Base-by-base conservation (phyloP, 2,329 filamentous ascomycete species). In the Didymosphaeria variabile region DNA sequence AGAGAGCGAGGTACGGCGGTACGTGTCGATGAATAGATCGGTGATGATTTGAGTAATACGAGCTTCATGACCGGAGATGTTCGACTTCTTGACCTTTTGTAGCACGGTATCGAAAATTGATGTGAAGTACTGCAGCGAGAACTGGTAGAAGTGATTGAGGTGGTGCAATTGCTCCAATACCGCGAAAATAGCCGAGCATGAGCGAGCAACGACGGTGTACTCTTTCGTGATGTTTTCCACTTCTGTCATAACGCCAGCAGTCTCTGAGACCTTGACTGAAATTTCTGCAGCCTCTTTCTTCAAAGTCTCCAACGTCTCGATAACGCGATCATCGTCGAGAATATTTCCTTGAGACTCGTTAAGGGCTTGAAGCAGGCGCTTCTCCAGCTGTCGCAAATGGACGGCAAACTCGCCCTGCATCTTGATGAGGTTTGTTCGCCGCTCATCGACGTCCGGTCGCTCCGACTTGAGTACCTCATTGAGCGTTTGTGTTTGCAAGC, bases 101-200 rank as follows among this genome's bases (percentile, higher is more conserved):
- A 99, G 85, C 8, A 99, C 95, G 6, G 91, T 88, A 76, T 97
- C 92, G 86, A 99, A 99, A 70, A 99, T 99, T 77, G 97, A 92
- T 58, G 97, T 87, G 81, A 99, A 99, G 81, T 97, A 99, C 79
- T 97, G 94, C 61, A 99, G 86, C 40, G 95, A 99, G 85, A 99
- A 99, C 77, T 98, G 96, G 80, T 99, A 99, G 81, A 98, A 98
- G 83, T 98, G 95, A 79, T 99, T 97, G 77, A 99, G 90, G 76
- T 97, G 96, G 79, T 98, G 94, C 60, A 99, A 87, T 79, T 99
- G 94, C 81, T 99, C 96, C 63, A 99, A 84, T 15, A 99, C 92
- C 34, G 96, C 93, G 77, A 98, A 99, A 45, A 99, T 94, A 58
- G 95, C 94, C 81, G 94, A 97, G 86, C 95, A 99, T 45, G 95